Evolutionary conservation across 148 eudicot species (phyloP).

Genomic region (Rhododendron molle): DNA sequence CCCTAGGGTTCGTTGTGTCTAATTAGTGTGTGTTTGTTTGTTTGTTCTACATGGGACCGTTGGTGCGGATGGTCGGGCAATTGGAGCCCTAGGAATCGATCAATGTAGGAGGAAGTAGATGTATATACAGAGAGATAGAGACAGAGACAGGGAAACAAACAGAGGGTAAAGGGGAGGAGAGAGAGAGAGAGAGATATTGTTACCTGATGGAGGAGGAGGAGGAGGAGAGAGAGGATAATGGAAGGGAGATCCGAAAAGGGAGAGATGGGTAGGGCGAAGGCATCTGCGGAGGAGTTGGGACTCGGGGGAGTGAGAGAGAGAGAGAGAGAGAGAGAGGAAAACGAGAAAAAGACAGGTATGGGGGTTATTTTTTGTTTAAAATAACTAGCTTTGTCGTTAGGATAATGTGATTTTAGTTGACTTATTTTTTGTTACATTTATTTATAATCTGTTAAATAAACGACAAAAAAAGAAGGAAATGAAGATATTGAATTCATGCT

Average conservation of each 20-base stretch:
- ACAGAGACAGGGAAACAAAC: background rate
- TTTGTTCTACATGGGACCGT: background rate
- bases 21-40: background rate
- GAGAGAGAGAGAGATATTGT: background rate
- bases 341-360: background rate
- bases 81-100: constrained; percentile 5
- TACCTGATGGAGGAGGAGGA: background rate
- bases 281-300: constrained; percentile 13
- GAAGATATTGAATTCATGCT: too few relatives aligned
- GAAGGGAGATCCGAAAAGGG: constrained; percentile 22
- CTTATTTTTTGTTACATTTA: too few relatives aligned
- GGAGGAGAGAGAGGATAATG: background rate
- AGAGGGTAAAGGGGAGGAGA: background rate
- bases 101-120: background rate
- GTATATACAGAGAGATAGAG: background rate
- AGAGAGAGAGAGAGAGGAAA: background rate
- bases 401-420: too few relatives aligned
- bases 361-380: background rate
- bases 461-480: too few relatives aligned
- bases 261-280: constrained; percentile 15
- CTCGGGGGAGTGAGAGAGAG: background rate
- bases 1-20: background rate
- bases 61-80: background rate
- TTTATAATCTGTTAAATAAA: too few relatives aligned
- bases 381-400: background rate